Evolutionary conservation across 1,284 basidiomycete species (phyloP), one percentile per base, ranked within the genome.

Genomic region (Trametes hirsuta): DNA sequence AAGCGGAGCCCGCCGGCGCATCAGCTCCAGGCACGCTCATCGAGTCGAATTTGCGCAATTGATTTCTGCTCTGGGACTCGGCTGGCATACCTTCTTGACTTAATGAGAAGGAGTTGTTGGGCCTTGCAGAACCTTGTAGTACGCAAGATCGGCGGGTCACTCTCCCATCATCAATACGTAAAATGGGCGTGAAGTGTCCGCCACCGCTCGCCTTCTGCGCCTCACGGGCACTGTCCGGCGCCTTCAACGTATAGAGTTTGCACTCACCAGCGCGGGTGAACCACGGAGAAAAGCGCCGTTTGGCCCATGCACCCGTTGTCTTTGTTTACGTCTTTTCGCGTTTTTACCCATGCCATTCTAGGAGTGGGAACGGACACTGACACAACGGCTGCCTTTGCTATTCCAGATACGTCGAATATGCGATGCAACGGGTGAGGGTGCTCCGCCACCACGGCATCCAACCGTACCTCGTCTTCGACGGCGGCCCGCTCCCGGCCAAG

Each of bases 381-480:
- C 58, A 24, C 24, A 42, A 25, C 41, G 24, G 11, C 36, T 30
- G 18, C 30, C 30, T 8, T 30, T 14, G 25, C 14, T 34, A 25
- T 63, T 48, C 35, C 68, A 95, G 94, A 77, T 98, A 98, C 81
- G 93, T 98, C 64, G 89, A 97, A 69, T 98, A 96, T 77, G 90
- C 91, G n/a, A 94, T 98, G 92, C 85, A 94, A 66, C 87, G 92
- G 24, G 87, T 99, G 40, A 85, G 94, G 25, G 84, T 99, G 68
- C 77, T 99, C 53, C 85, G 86, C 61, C 88, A 97, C 74, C 83
- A 94, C 73, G 86, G 87, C 25, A 91, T 99, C 64, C 84, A 82
- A 52, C 97, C 97, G 0, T 96, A 93, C 72, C 79, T 99, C 47
- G 97, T 99, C 8, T 98, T 99, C 71, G 97, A 99, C 72, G 97